Base-by-base conservation (phyloP, 371 early-diverging fungal species). In the Funneliformis caledonium region DNA sequence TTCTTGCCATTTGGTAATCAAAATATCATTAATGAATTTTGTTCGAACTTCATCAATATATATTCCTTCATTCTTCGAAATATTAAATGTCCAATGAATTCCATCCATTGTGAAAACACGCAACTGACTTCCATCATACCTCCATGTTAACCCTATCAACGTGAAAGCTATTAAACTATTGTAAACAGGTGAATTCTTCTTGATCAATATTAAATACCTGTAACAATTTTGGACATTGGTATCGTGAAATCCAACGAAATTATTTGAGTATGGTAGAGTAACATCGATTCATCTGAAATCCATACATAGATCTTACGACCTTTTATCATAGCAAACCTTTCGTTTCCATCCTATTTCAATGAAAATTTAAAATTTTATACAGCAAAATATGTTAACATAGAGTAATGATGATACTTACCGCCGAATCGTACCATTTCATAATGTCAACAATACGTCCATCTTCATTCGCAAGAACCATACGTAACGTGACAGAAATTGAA, bases 91-190 rank as follows among this genome's bases (percentile, higher is more conserved):
- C 61, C 45, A 16, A 60, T 80, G 50, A 43, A 72, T 80, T 60
- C 80, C 80, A 33, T 80, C 80, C 33, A 68, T 56, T 1, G 43
- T 59, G 72, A 80, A 80, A 59, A 61, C 43, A 61, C 52, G 37
- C 12, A 80, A 60, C 43, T 80, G 70, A 43, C 31, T 56, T 70
- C 60, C 72, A 80, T 80, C 68, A 52, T 80, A 45, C 60, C 56
- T 80, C 80, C 80, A 80, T 47, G 19, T 80, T 45, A 80, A n/a
- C 7, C 72, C 80, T 80, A 70, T n/a, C 33, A 50, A 48, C 52
- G 3, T 26, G 33, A 37, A 37, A 37, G 37, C 37, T 37, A 37
- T 37, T 37, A 37, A 37, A 16, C 5, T 16, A 19, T 56, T 56
- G 14, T 19, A 19, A 56, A 56, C 16, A 19, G 19, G 47, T 47